phyloP scores from a whole-genome alignment of 805 yeast species.

The Spathaspora sp. region DNA sequence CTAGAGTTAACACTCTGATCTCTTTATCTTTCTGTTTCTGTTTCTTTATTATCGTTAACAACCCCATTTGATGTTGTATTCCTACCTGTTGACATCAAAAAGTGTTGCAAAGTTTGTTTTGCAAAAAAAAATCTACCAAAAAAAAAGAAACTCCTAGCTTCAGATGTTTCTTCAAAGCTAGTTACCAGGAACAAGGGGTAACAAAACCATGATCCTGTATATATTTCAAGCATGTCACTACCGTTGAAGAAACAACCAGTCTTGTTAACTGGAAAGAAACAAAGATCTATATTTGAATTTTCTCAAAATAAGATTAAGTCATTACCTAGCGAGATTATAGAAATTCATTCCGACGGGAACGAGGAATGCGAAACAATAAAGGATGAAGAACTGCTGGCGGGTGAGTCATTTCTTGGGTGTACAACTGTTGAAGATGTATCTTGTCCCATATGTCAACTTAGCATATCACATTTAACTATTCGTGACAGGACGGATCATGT shows the following conservation, averaged over 20 bases:
- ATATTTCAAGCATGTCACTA: neutral
- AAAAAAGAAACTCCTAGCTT: neutral
- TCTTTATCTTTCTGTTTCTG: slow-evolving; percentile 80
- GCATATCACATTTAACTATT: slow-evolving; percentile 35
- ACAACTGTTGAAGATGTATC: neutral
- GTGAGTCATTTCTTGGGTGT: neutral
- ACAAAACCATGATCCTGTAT: neutral
- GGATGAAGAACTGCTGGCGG: slow-evolving; percentile 1
- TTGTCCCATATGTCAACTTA: slow-evolving; percentile 53
- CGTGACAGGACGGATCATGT: slow-evolving; percentile 51
- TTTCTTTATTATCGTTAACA: slow-evolving; percentile 72
- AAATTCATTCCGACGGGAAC: neutral
- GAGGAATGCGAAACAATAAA: neutral
- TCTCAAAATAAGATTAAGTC: slow-evolving; percentile 5
- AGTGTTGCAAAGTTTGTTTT: neutral
- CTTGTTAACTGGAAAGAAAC: slow-evolving; percentile 8
- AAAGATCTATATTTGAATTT: slow-evolving; percentile 23
- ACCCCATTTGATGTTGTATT: slow-evolving; percentile 56
- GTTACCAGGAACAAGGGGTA: neutral
- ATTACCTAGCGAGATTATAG: neutral
- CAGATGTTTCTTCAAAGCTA: neutral
- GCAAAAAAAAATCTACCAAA: neutral
- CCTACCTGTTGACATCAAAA: neutral
- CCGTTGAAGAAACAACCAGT: neutral
- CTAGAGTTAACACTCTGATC: slow-evolving; percentile 69